Base-by-base conservation (phyloP, 192 early-diverging fungal species). In the Gaertneriomyces sp. region DNA sequence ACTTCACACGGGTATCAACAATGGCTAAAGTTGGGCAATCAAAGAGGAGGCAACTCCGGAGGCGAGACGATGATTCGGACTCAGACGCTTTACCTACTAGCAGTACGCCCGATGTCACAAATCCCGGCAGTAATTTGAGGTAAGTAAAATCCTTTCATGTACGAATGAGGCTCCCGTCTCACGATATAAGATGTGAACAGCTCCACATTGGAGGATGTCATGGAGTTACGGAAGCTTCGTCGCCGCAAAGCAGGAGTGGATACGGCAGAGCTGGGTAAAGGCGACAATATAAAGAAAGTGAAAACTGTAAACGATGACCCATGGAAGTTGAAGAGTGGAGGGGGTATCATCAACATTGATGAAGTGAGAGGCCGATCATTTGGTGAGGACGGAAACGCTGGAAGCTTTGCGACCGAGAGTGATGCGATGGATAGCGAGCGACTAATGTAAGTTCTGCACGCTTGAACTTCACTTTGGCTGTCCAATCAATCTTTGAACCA, bases 181-280 rank as follows among this genome's bases (percentile, higher is more conserved):
- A 33, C 25, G 25, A 33, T 33, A 33, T 33, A 33, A 33, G 25
- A 33, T 33, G 42, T 45, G 43, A 20, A 60, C 25, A 73, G 71
- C 39, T 41, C 57, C 33, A 53, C 68, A n/a, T 53, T 73, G 5
- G 60, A 56, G 42, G 71, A 73, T 50, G 71, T 66, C 16, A 50
- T 79, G 4, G 86, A 89, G 57, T 66, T 89, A 38, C 77, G 88
- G 19, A 80, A 79, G 51, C 63, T 79, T 50, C 81, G 88, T 44
- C 74, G 75, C 50, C 79, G 81, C 43, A 75, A 73, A 17, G 63
- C 78, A 55, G 88, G 86, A 5, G 73, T 89, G 7, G 85, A 83
- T 52, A 68, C 74, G 5, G 66, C 76, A 42, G 83, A 88, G 62
- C 72, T 89, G 17, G 54, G 76, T 5, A 73, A 79, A 10, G 86